Percentiles rank a stretch among this genome's conserved stretches.
These are phyloP conservation scores for Erysiphe pulchra DNA, from an alignment of 2,329 filamentous ascomycete species.

Conservation along the genomic window DNA sequence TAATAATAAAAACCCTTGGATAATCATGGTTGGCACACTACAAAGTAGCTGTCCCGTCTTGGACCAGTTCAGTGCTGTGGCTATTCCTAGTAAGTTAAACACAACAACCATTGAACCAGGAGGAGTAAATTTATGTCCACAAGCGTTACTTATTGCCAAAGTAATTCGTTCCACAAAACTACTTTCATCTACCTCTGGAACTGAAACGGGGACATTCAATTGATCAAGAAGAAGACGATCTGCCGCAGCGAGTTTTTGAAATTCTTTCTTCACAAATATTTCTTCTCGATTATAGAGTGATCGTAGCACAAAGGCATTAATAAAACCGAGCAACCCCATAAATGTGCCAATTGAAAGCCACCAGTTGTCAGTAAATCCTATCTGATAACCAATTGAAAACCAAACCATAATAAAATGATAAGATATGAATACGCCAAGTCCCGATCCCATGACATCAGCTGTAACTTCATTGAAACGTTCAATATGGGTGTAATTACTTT, in stretches of 20 bases:
- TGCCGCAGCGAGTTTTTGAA: conserved; percentile 5
- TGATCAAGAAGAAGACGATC: conserved; percentile 7
- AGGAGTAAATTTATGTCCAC: background rate
- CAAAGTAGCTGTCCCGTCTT: conserved; percentile 2
- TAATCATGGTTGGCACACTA: conserved; percentile 3
- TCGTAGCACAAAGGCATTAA: conserved; percentile 20
- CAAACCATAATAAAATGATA: conserved; percentile 15
- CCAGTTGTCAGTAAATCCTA: conserved; percentile 20
- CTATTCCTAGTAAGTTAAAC: conserved; percentile 1
- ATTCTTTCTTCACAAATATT: conserved; percentile 6
- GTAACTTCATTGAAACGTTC: conserved; percentile 19
- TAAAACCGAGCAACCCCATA: conserved; percentile 19
- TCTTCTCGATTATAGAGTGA: conserved; percentile 16
- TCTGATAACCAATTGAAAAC: conserved; percentile 16
- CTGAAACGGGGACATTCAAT: background rate
- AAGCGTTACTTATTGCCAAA: background rate
- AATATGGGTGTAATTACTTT: conserved; percentile 12
- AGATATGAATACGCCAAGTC: conserved; percentile 17
- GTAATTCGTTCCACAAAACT: background rate
- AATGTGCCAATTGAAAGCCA: conserved; percentile 23
- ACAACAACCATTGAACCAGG: background rate
- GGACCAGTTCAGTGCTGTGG: conserved; percentile 1
- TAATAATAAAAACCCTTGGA: conserved; percentile 2
- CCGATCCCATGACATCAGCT: conserved; percentile 18
- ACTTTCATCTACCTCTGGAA: background rate